Evolutionary conservation across 75 land plant genomes (phyloP), one percentile per base, ranked within the genome.

Genomic region (Selaginella moellendorffii): DNA sequence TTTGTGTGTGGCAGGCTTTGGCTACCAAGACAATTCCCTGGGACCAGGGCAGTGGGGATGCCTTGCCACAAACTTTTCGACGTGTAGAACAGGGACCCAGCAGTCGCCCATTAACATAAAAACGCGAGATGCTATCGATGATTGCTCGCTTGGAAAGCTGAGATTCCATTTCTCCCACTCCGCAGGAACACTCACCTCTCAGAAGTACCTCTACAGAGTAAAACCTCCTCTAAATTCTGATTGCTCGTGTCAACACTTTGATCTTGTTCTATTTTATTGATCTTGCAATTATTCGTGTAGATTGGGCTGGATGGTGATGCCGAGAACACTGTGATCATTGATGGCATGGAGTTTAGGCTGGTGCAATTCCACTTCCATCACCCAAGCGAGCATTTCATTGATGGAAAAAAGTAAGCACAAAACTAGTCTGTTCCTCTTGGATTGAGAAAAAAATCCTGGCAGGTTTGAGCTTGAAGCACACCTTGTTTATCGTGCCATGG

Each of bases 391-490:
- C 46, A 36, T 14, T 14, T 36, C 46, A 36, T 36, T 14, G 46
- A 36, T 36, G 46, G 46, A 5, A 36, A 36, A 14, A 36, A 36
- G 46, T 36, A 36, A 36, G 46, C 14, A 36, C 46, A 36, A 36
- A 36, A n/a, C n/a, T n/a, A n/a, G n/a, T n/a, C n/a, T n/a, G n/a
- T n/a, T n/a, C n/a, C n/a, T n/a, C n/a, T n/a, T 36, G 14, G 46
- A 36, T 5, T 5, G 46, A 36, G 46, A 36, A 14, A 36, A 36
- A 14, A 36, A 14, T 36, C 46, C 5, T 36, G 5, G 14, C 46
- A 86, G 90, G 53, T 81, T 54, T 61, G 67, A 81, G 0, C 67
- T 78, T 52, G 91, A 87, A 79, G 75, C 79, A 17, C 91, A 87
- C 61, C 31, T 83, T 27, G 84, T 87, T 19, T 86, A 87, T 61